Percentiles rank a stretch among this genome's conserved stretches.
Evolutionary conservation across 192 early-diverging fungal species (phyloP).

Genomic region (Rhizophagus sp.): DNA sequence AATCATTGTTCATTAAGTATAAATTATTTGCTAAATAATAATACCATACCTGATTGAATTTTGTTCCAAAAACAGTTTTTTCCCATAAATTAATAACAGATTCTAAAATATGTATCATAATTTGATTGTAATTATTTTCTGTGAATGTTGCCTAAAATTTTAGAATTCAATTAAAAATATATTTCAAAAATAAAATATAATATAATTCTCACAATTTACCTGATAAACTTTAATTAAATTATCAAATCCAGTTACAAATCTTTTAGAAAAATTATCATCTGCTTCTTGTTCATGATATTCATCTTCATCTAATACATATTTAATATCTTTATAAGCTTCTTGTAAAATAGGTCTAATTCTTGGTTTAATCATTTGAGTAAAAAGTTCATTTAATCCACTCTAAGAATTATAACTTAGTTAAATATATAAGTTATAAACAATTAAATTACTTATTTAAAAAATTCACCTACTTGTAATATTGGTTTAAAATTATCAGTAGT

Average conservation of each 20-base stretch:
- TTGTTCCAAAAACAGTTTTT: slow-evolving; percentile 76
- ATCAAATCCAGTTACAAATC: slow-evolving; percentile 74
- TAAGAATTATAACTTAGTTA: slow-evolving; percentile 12
- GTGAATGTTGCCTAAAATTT: slow-evolving; percentile 55
- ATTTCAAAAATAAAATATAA: no score
- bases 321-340: slow-evolving; percentile 81
- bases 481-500: slow-evolving; percentile 61
- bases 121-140: slow-evolving; percentile 66
- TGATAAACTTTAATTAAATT: slow-evolving; percentile 58
- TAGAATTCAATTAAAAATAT: background rate
- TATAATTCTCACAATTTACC: slow-evolving; percentile 36
- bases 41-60: slow-evolving; percentile 80
- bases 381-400: slow-evolving; percentile 77
- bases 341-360: slow-evolving; percentile 76
- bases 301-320: slow-evolving; percentile 89
- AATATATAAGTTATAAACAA: slow-evolving; percentile 10
- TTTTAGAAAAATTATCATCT: slow-evolving; percentile 80
- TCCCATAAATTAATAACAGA: slow-evolving; percentile 83
- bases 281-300: slow-evolving; percentile 84
- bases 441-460: slow-evolving; percentile 9
- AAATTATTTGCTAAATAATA: slow-evolving; percentile 1
- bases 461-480: slow-evolving; percentile 56
- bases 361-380: slow-evolving; percentile 75
- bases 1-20: background rate
- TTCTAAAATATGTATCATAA: slow-evolving; percentile 67